Conservation (phyloP, 768 basidiomycete species). For the Tylopilus plumbeoviolaceoides region DNA sequence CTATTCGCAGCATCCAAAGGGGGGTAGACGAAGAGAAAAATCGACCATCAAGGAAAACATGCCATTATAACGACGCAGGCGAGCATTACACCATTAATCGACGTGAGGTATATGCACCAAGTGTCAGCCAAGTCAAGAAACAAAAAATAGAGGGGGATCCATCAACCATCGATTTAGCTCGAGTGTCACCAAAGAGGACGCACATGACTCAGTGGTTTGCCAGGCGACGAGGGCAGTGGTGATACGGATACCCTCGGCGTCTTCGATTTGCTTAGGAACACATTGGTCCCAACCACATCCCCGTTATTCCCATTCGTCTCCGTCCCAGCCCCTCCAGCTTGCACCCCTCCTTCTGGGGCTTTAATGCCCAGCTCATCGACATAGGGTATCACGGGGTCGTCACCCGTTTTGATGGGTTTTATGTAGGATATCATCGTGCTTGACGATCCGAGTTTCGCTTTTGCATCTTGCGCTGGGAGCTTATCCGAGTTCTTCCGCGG, state of each 20-base stretch:
- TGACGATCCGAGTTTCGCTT: constrained; percentile 60
- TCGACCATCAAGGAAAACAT: constrained; percentile 22
- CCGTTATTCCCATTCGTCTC: constrained; percentile 17
- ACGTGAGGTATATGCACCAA: constrained; percentile 25
- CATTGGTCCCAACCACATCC: constrained; percentile 15
- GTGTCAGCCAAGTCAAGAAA: constrained; percentile 10
- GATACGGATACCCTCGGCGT: constrained; percentile 21
- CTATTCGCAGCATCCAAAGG: constrained; percentile 35
- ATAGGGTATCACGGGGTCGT: constrained; percentile 33
- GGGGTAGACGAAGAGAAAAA: not conserved
- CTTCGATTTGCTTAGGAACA: constrained; percentile 13
- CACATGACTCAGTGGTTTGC: constrained; percentile 80
- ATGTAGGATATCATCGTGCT: constrained; percentile 72
- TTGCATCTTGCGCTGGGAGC: constrained; percentile 20
- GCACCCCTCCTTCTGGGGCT: constrained; percentile 46
- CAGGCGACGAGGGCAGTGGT: constrained; percentile 41
- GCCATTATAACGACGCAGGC: constrained; percentile 22
- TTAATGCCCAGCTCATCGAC: constrained; percentile 40
- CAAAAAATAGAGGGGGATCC: constrained; percentile 10
- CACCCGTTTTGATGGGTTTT: constrained; percentile 45
- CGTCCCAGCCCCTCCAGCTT: constrained; percentile 14
- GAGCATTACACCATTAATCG: constrained; percentile 31
- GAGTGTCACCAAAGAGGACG: constrained; percentile 70
- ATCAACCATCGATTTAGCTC: constrained; percentile 45
- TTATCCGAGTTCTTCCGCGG: constrained; percentile 23